These are phyloP conservation scores for Shiraia sp. DNA, from an alignment of 2,329 filamentous ascomycete genomes.

Conservation along the genomic window DNA sequence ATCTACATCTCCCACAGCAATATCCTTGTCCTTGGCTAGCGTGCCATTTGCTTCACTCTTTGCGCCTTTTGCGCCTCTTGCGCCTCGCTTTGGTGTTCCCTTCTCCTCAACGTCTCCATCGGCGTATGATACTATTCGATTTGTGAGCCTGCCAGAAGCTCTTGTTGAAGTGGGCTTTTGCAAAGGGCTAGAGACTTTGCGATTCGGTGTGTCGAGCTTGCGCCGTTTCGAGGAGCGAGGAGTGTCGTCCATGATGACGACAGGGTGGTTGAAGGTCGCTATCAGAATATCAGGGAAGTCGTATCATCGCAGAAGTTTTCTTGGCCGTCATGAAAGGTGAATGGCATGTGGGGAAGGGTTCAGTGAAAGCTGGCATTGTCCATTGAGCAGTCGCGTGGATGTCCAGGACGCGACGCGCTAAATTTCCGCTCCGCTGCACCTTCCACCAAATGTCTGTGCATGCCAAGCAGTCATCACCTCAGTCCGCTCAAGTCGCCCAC, in stretches of 20 bases:
- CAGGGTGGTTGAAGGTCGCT: not conserved
- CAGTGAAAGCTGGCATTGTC: slow-evolving; percentile 7
- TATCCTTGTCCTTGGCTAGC: slow-evolving; percentile 6
- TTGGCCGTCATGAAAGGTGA: slow-evolving; percentile 9
- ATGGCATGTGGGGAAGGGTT: not conserved
- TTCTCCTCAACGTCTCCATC: slow-evolving; percentile 17
- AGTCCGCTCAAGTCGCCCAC: not conserved
- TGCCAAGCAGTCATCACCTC: slow-evolving; percentile 8
- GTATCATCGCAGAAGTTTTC: slow-evolving; percentile 1
- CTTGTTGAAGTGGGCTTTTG: slow-evolving; percentile 22
- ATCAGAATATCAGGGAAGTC: not conserved
- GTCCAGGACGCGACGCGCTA: slow-evolving; percentile 23
- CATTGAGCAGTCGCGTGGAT: slow-evolving; percentile 10
- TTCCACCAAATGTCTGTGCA: slow-evolving; percentile 14
- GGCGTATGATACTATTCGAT: slow-evolving; percentile 15
- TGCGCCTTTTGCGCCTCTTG: slow-evolving; percentile 6
- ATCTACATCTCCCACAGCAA: slow-evolving; percentile 35
- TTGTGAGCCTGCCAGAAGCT: slow-evolving; percentile 25
- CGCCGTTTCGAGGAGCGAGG: slow-evolving; percentile 43
- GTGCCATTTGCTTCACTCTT: slow-evolving; percentile 16
- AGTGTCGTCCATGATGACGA: slow-evolving; percentile 35
- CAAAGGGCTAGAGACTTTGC: slow-evolving; percentile 25
- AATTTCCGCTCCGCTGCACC: slow-evolving; percentile 10
- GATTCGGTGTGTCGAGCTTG: slow-evolving; percentile 37
- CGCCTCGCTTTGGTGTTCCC: slow-evolving; percentile 10